phyloP scores from a whole-genome alignment of 768 basidiomycete species.

The Lentinula detonsa region DNA sequence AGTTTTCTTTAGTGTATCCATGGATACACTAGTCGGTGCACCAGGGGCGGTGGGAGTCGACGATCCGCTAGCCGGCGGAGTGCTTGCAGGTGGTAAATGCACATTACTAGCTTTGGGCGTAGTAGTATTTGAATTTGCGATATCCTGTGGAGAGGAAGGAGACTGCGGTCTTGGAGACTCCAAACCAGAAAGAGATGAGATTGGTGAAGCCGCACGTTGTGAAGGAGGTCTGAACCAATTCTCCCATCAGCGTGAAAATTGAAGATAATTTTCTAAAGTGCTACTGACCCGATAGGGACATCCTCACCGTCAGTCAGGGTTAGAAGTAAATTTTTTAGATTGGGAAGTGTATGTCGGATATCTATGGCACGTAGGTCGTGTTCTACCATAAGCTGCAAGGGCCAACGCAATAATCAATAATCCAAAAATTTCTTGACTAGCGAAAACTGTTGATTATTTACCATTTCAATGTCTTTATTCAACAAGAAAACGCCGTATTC shows the following conservation, averaged over 20 bases:
- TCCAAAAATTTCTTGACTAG: neutral
- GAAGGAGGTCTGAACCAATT: conserved; percentile 11
- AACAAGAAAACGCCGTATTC: conserved; percentile 96
- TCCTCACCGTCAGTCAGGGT: conserved; percentile 74
- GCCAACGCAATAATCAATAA: conserved; percentile 7
- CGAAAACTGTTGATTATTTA: conserved; percentile 24
- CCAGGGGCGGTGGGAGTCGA: conserved; percentile 43
- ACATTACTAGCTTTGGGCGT: conserved; percentile 32
- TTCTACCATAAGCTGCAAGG: conserved; percentile 78
- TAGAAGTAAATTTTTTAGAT: conserved; percentile 89
- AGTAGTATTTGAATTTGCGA: conserved; percentile 7
- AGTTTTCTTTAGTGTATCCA: conserved; percentile 32
- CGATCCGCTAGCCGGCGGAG: conserved; percentile 47
- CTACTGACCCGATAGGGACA: conserved; percentile 24
- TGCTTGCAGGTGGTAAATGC: conserved; percentile 25
- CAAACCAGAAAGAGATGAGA: conserved; percentile 17
- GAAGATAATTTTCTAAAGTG: neutral
- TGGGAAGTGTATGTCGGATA: conserved; percentile 93
- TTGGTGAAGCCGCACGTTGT: conserved; percentile 19
- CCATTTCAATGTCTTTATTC: conserved; percentile 97
- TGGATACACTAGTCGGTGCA: conserved; percentile 17
- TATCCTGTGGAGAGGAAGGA: conserved; percentile 13
- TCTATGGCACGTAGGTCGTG: conserved; percentile 86
- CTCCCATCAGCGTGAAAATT: neutral
- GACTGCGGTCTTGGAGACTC: conserved; percentile 19